phyloP scores from a whole-genome alignment of 805 yeast genomes.

The Suhomyces kilbournensis region DNA sequence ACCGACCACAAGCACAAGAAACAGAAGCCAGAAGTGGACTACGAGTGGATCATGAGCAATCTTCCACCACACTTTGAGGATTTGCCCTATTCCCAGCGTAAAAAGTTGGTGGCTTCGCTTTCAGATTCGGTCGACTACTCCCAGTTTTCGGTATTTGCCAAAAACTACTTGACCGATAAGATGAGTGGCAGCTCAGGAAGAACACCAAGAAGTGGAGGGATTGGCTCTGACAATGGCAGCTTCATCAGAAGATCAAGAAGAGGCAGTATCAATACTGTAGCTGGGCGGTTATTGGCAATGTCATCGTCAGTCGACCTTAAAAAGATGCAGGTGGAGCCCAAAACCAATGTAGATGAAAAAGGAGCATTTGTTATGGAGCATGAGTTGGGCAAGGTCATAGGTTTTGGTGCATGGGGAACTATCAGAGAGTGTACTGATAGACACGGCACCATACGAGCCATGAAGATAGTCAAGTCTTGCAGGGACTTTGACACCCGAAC shows the following conservation, averaged over 20 bases:
- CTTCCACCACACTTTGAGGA: slow-evolving; percentile 54
- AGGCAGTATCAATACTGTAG: slow-evolving; percentile 36
- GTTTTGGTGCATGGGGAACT: slow-evolving; percentile 89
- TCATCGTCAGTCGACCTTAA: slow-evolving; percentile 36
- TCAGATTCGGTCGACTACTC: slow-evolving; percentile 42
- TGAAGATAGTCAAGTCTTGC: slow-evolving; percentile 53
- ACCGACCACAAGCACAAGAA: slow-evolving; percentile 20
- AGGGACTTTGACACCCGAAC: slow-evolving; percentile 16
- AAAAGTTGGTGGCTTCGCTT: slow-evolving; percentile 40
- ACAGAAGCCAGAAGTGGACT: slow-evolving; percentile 32
- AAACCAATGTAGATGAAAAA: slow-evolving; percentile 52
- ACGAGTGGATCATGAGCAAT: slow-evolving; percentile 38
- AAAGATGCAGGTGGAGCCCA: slow-evolving; percentile 23
- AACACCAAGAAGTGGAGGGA: slow-evolving; percentile 17
- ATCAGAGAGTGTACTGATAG: slow-evolving; percentile 61
- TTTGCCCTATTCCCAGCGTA: slow-evolving; percentile 60
- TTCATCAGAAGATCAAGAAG: slow-evolving; percentile 29
- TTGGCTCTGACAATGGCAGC: slow-evolving; percentile 21
- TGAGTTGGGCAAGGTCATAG: slow-evolving; percentile 69
- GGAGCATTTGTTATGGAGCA: slow-evolving; percentile 67
- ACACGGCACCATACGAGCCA: slow-evolving; percentile 46
- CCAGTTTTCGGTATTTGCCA: slow-evolving; percentile 41
- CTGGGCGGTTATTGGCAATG: slow-evolving; percentile 38
- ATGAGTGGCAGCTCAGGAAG: slow-evolving; percentile 18
- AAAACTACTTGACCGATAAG: slow-evolving; percentile 28